A percentile compares a stretch with the other conserved stretches of the same genome.
Conservation (phyloP, 495 filamentous ascomycete genomes). For the Hyphodiscus hymeniophilus region DNA sequence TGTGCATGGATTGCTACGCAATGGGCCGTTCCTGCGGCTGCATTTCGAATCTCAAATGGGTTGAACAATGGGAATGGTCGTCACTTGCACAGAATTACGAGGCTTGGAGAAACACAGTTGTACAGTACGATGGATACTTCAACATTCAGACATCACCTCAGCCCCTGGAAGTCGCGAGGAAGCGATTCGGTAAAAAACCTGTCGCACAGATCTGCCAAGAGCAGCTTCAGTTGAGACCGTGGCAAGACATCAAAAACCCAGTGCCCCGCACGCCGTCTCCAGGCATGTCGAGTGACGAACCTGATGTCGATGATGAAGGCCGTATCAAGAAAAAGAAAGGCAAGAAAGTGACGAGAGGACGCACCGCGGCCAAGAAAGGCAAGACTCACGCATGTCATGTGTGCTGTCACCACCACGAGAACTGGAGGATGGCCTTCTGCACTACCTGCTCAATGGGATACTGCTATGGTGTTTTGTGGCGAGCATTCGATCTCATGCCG, state of each 20-base stretch:
- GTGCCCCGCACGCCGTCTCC: slow-evolving; percentile 11
- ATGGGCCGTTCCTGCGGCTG: slow-evolving; percentile 91
- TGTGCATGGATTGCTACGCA: slow-evolving; percentile 94
- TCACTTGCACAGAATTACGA: slow-evolving; percentile 73
- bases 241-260: slow-evolving; percentile 43
- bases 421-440: slow-evolving; percentile 76
- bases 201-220: slow-evolving; percentile 87
- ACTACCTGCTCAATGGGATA: slow-evolving; percentile 64
- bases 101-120: slow-evolving; percentile 67
- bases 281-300: slow-evolving; percentile 27
- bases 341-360: slow-evolving; percentile 6
- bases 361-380: slow-evolving; percentile 5
- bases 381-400: slow-evolving; percentile 59
- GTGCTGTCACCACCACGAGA: slow-evolving; percentile 62
- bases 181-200: slow-evolving; percentile 57
- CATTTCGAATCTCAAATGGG: slow-evolving; percentile 77
- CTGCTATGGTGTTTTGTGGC: slow-evolving; percentile 82
- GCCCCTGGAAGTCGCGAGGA: slow-evolving; percentile 54
- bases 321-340: slow-evolving; percentile 38
- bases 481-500: slow-evolving; percentile 83
- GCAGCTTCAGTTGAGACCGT: slow-evolving; percentile 57
- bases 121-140: slow-evolving; percentile 53
- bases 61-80: slow-evolving; percentile 84
- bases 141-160: slow-evolving; percentile 47
- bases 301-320: slow-evolving; percentile 42